Base-by-base conservation (phyloP, 352 stramenopile genomes). In the Phytophthora constricta region DNA sequence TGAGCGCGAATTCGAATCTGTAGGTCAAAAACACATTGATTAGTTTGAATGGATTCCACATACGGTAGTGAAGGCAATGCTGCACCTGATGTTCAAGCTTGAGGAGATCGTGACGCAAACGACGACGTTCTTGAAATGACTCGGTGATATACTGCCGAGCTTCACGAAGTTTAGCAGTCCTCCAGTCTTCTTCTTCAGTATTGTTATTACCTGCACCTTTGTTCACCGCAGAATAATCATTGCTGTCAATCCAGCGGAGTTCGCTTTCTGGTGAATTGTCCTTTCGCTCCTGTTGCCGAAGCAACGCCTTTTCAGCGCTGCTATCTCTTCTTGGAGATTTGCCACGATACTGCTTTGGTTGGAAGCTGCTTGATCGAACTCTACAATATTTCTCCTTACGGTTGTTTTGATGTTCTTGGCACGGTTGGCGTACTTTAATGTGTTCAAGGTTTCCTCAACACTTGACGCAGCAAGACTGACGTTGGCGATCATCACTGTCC, bases 401-500 rank as follows among this genome's bases (percentile, higher is more conserved):
- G 89, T 97, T 8, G 92, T 98, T 71, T 98, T 97, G 74, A 98
- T 98, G 60, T 96, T 97, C 68, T 98, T 97, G 11, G 92, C 92
- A 46, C 92, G 77, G 51, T 97, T 97, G 3, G 92, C 92, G 65
- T 98, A 98, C 67, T 98, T 98, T 23, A 98, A 80, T 13, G 92
- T 98, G 62, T 97, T 98, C 37, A 97, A 63, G n/a, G 92, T 98
- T 69, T 98, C 92, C 63, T 98, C 89, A 10, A 97, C 89, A 41
- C 87, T 95, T 13, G 82, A 80, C 0, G 78, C 75, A 11, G 93
- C 77, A 16, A 84, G 77, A 59, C 80, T 94, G 23, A 98, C 89
- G 63, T 97, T 98, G 20, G 93, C 92, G 56, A 98, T 98, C 90
- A 98, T 98, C 3, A 98, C 93, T 0, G 94, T 98, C 11, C 94